A percentile compares a stretch with the other conserved stretches of the same genome.
These are phyloP conservation scores for Neurospora sp. DNA, from an alignment of 495 filamentous ascomycete genomes.

Conservation along the genomic window DNA sequence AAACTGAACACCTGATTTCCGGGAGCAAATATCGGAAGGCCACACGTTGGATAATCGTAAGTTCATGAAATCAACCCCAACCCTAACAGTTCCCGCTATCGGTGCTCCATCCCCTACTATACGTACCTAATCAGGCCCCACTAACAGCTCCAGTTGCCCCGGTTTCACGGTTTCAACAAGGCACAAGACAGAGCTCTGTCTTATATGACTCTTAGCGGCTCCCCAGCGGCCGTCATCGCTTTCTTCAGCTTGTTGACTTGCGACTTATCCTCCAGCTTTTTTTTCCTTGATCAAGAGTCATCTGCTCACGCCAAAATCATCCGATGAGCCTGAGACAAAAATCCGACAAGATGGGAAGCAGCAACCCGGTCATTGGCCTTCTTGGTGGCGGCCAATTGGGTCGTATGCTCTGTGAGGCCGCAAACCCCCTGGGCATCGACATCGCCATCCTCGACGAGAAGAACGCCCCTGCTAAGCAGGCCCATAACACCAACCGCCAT, in stretches of 20 bases:
- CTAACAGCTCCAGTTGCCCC: background rate
- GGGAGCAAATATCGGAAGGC: background rate
- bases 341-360: constrained; percentile 11
- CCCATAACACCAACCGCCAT: constrained; percentile 64
- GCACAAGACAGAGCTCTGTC: background rate
- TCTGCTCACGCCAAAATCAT: constrained; percentile 4
- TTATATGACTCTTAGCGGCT: constrained; percentile 1
- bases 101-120: background rate
- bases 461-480: constrained; percentile 81
- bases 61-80: background rate
- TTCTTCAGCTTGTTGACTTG: background rate
- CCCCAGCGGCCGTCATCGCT: background rate
- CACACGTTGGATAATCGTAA: background rate
- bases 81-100: background rate
- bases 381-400: constrained; percentile 67
- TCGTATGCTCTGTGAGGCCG: constrained; percentile 90
- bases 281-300: constrained; percentile 5
- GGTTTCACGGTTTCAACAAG: background rate
- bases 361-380: constrained; percentile 31
- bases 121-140: background rate
- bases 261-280: background rate
- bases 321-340: constrained; percentile 2
- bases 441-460: constrained; percentile 71
- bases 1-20: background rate
- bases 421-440: constrained; percentile 75